A percentile compares a stretch with the other conserved stretches of the same genome.
Evolutionary conservation across 176 grass and related monocot genomes (phyloP).

Genomic region (Thalia dealbata): DNA sequence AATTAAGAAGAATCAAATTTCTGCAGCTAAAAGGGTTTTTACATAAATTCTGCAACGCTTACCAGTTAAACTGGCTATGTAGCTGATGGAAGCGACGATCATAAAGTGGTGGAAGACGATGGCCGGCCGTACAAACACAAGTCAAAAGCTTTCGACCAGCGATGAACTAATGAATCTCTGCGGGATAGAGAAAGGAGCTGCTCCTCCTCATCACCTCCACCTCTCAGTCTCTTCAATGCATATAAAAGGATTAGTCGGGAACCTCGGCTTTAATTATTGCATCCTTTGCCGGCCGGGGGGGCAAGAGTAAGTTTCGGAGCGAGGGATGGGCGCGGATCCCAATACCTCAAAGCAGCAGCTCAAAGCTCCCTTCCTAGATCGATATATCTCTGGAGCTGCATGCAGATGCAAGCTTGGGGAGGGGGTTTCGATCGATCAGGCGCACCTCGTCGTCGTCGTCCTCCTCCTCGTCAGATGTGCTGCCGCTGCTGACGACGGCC

Average conservation of each 20-base stretch:
- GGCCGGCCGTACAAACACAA: too few relatives aligned
- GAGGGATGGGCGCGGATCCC: slow-evolving; percentile 25
- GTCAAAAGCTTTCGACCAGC: too few relatives aligned
- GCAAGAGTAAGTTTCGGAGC: too few relatives aligned
- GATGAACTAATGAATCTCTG: background rate
- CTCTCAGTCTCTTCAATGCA: background rate
- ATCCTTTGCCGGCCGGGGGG: slow-evolving; percentile 12
- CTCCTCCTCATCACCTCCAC: too few relatives aligned
- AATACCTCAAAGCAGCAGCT: slow-evolving; percentile 7
- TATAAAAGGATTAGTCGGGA: background rate
- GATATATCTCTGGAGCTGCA: too few relatives aligned
- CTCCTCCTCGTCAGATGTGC: slow-evolving; percentile 14
- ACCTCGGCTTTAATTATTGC: slow-evolving; percentile 10
- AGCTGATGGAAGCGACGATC: too few relatives aligned
- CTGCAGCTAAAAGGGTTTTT: too few relatives aligned
- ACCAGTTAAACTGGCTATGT: too few relatives aligned
- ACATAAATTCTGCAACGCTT: too few relatives aligned
- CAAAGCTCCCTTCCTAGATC: background rate
- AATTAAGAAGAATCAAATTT: background rate
- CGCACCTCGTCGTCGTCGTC: background rate
- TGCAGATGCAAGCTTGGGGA: background rate
- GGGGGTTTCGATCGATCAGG: background rate
- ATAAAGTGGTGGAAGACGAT: too few relatives aligned
- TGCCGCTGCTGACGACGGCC: background rate
- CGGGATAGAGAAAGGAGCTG: background rate